phyloP scores from a whole-genome alignment of 2,329 filamentous ascomycete genomes.

The Cladosporium sphaerospermum region DNA sequence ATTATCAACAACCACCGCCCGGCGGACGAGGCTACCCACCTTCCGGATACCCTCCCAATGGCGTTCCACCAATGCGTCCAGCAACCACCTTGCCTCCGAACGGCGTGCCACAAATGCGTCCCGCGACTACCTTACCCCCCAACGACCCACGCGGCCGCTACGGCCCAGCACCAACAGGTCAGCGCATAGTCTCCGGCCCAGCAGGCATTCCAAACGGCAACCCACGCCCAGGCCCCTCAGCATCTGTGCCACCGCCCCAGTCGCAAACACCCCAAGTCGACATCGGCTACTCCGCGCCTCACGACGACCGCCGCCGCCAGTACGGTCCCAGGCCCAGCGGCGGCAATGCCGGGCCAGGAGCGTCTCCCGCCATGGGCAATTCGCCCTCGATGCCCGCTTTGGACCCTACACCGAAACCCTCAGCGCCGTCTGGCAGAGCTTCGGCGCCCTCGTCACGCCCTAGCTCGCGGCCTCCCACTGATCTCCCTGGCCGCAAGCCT shows the following conservation, averaged over 20 bases:
- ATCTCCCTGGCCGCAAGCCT: constrained; percentile 9
- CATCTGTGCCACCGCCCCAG: constrained; percentile 10
- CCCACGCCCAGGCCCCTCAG: constrained; percentile 8
- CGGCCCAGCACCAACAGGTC: constrained; percentile 12
- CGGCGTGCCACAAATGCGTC: not conserved
- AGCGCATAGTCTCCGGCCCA: constrained; percentile 30
- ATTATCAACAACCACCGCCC: constrained; percentile 6
- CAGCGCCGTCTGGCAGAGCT: constrained; percentile 8
- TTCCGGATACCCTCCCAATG: constrained; percentile 10
- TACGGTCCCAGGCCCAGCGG: constrained; percentile 6
- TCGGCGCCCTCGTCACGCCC: constrained; percentile 14
- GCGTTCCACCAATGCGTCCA: constrained; percentile 1
- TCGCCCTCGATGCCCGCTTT: constrained; percentile 4
- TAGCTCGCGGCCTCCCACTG: constrained; percentile 15
- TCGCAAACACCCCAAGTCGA: constrained; percentile 24
- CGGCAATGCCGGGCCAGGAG: constrained; percentile 5
- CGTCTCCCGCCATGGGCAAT: constrained; percentile 8
- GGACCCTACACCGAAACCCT: not conserved
- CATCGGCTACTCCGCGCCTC: constrained; percentile 38
- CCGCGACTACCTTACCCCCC: constrained; percentile 10
- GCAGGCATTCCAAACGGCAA: constrained; percentile 17
- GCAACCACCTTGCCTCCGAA: constrained; percentile 11
- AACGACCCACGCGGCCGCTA: constrained; percentile 18
- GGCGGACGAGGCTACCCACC: constrained; percentile 15
- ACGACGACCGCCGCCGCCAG: constrained; percentile 36